Conservation (phyloP, 768 basidiomycete species). For the Lactifluus pinguis region DNA sequence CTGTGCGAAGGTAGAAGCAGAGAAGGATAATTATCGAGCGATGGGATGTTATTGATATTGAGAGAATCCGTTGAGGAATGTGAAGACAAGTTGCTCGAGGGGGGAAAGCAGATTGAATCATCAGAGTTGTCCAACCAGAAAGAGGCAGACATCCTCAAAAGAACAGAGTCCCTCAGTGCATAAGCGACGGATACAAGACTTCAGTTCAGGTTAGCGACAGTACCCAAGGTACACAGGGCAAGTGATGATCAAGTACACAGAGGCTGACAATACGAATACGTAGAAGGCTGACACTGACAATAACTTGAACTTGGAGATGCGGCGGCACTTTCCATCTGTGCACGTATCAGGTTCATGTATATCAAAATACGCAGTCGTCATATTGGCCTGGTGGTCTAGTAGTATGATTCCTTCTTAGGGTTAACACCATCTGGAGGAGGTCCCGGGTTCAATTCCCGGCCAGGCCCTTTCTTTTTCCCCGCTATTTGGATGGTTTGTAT, state of each 20-base stretch:
- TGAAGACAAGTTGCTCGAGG: slow-evolving; percentile 10
- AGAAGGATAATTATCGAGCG: slow-evolving; percentile 14
- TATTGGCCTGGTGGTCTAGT: slow-evolving; percentile 19
- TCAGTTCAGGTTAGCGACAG: background rate
- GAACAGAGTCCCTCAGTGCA: slow-evolving; percentile 1
- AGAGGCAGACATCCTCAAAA: slow-evolving; percentile 16
- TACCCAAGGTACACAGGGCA: background rate
- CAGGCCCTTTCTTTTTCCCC: slow-evolving; percentile 39
- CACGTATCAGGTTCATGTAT: background rate
- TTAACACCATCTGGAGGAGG: slow-evolving; percentile 48
- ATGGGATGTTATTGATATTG: slow-evolving; percentile 9
- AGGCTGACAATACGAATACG: background rate
- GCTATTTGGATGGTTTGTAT: too few species aligned
- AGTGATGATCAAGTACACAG: background rate
- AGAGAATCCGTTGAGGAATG: slow-evolving; percentile 12
- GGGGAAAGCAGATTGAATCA: slow-evolving; percentile 17
- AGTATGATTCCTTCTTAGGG: slow-evolving; percentile 20
- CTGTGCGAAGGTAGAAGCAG: slow-evolving; percentile 12
- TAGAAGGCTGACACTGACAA: background rate
- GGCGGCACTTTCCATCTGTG: background rate
- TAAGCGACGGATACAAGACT: slow-evolving; percentile 3
- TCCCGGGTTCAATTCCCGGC: slow-evolving; percentile 85
- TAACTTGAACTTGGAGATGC: background rate
- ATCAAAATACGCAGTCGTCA: background rate
- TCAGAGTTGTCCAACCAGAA: slow-evolving; percentile 18